Conservation (phyloP, 169 alveolate species). For the Eimeria falciformis region DNA sequence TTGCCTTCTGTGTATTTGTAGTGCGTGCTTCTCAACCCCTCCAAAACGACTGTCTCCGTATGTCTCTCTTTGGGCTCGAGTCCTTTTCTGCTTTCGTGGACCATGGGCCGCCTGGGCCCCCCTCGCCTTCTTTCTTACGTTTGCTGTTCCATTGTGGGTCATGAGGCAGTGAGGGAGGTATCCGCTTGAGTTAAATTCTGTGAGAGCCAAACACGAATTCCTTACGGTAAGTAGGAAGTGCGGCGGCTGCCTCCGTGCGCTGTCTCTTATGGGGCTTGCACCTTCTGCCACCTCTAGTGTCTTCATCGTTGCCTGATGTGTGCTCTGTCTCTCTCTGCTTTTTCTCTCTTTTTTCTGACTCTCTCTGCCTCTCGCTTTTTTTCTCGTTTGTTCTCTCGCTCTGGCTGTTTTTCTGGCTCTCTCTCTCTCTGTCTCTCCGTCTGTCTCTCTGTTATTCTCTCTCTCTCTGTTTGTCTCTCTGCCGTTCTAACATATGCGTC, state of each 20-base stretch:
- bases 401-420: neutral
- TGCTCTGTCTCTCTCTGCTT: too few species aligned
- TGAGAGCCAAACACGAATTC: constrained; percentile 82
- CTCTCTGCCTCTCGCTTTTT: neutral
- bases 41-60: constrained; percentile 43
- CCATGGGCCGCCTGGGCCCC: neutral
- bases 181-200: constrained; percentile 85
- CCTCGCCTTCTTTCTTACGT: neutral
- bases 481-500: neutral
- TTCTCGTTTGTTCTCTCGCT: neutral
- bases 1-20: neutral
- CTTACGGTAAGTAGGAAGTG: constrained; percentile 77
- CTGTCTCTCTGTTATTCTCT: neutral
- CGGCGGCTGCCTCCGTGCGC: too few species aligned
- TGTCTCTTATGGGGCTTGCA: too few species aligned
- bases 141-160: constrained; percentile 87
- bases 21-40: neutral
- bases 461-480: neutral
- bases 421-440: neutral
- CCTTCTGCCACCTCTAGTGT: too few species aligned
- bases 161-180: constrained; percentile 93
- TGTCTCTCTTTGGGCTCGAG: constrained; percentile 23
- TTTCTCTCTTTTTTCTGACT: neutral
- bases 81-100: neutral
- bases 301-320: too few species aligned